phyloP scores from a whole-genome alignment of 2,329 filamentous ascomycete species.

The Ceratocystis variospora region DNA sequence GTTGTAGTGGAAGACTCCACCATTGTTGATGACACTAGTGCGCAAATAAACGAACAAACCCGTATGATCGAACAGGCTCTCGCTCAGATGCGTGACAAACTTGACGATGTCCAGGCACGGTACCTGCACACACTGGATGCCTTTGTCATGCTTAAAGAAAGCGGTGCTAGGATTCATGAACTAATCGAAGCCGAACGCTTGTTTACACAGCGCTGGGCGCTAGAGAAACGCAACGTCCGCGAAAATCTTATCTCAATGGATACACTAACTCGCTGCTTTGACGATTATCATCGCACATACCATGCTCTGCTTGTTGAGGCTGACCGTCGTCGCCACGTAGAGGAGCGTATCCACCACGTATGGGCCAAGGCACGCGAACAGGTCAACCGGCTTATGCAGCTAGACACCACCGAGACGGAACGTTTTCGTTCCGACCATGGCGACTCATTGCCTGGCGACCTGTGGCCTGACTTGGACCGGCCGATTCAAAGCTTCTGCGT shows the following conservation, averaged over 20 bases:
- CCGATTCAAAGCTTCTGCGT: constrained; percentile 41
- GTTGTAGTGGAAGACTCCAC: constrained; percentile 61
- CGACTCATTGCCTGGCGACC: constrained; percentile 72
- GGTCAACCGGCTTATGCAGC: constrained; percentile 59
- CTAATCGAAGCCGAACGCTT: constrained; percentile 52
- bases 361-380: constrained; percentile 65
- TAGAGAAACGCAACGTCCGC: constrained; percentile 57
- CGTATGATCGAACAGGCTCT: constrained; percentile 33
- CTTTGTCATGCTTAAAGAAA: constrained; percentile 51
- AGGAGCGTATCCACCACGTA: constrained; percentile 59
- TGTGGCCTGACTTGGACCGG: constrained; percentile 67
- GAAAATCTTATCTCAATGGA: constrained; percentile 62
- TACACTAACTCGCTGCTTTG: constrained; percentile 67
- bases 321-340: constrained; percentile 56
- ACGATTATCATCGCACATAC: constrained; percentile 73
- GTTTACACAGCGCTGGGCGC: constrained; percentile 56
- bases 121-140: constrained; percentile 48
- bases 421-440: constrained; percentile 70
- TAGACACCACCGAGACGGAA: constrained; percentile 60
- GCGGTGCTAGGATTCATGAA: constrained; percentile 50
- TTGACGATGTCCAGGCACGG: constrained; percentile 45
- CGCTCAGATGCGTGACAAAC: constrained; percentile 60
- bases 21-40: constrained; percentile 52
- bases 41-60: constrained; percentile 50
- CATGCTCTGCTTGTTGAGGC: constrained; percentile 74